Percentiles rank a stretch among this genome's conserved stretches.
Conservation (phyloP, 139 green algal genomes). For the Pleodorina starrii region DNA sequence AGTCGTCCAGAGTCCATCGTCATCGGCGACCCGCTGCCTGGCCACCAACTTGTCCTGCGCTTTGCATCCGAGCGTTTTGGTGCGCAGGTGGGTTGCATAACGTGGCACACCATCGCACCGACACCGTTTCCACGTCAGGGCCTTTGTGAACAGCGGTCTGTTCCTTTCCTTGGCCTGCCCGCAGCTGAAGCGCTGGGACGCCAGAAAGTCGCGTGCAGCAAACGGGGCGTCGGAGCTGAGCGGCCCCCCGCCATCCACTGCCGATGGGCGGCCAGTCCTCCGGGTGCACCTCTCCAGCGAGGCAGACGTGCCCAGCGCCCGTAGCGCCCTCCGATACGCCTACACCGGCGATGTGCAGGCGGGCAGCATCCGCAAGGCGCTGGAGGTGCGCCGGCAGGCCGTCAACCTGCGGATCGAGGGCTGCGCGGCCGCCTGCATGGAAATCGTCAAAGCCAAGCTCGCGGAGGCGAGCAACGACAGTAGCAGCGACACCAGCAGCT, state of each 20-base stretch:
- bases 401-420: conserved; percentile 6
- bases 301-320: not conserved
- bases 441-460: not conserved
- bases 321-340: not conserved
- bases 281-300: not conserved
- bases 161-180: not conserved
- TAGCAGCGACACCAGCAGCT: not conserved
- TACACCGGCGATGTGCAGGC: conserved; percentile 30
- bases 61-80: not conserved
- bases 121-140: too few relatives aligned
- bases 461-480: not conserved
- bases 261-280: not conserved
- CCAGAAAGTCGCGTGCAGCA: not conserved
- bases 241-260: not conserved
- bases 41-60: not conserved
- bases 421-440: conserved; percentile 4
- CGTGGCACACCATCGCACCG: too few relatives aligned
- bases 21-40: conserved; percentile 9
- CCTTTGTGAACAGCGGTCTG: too few relatives aligned
- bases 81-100: not conserved
- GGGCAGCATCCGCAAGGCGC: not conserved
- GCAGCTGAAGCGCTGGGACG: conserved; percentile 5
- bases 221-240: not conserved
- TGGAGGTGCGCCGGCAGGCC: not conserved
- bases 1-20: not conserved